A percentile compares a stretch with the other conserved stretches of the same genome.
Conservation (phyloP, 2,329 filamentous ascomycete genomes). For the Claviceps sp. region DNA sequence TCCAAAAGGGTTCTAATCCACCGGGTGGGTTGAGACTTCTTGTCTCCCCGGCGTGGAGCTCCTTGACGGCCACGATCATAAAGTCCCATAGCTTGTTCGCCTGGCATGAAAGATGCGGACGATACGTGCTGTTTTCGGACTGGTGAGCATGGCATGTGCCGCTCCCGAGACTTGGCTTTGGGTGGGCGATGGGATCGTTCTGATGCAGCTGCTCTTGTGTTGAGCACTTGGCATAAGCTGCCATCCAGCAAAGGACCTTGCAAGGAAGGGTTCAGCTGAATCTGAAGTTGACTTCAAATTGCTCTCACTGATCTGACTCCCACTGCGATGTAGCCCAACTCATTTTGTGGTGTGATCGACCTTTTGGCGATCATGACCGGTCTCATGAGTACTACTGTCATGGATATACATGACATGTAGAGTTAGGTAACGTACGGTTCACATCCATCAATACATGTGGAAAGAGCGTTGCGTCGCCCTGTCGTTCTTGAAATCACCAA, state of each 20-base stretch:
- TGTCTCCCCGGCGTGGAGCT: slow-evolving; percentile 11
- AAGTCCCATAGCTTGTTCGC: slow-evolving; percentile 9
- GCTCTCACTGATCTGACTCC: slow-evolving; percentile 5
- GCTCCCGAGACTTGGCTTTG: too few relatives aligned
- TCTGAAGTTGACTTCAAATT: slow-evolving; percentile 10
- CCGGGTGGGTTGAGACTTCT: slow-evolving; percentile 7
- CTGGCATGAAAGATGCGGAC: too few relatives aligned
- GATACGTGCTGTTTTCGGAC: too few relatives aligned
- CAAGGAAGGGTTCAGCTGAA: slow-evolving; percentile 8
- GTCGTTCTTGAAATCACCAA: background rate
- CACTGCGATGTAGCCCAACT: slow-evolving; percentile 1
- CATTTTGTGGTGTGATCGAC: background rate
- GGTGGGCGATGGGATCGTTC: background rate
- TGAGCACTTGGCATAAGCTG: slow-evolving; percentile 9
- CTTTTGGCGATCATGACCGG: too few relatives aligned
- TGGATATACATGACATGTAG: background rate
- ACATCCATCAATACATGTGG: background rate
- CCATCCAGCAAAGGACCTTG: slow-evolving; percentile 10
- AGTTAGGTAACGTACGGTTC: background rate
- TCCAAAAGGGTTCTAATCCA: slow-evolving; percentile 13
- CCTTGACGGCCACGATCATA: slow-evolving; percentile 15
- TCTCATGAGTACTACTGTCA: too few relatives aligned
- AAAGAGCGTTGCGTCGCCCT: background rate
- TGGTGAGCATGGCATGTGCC: too few relatives aligned
- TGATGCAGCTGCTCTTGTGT: slow-evolving; percentile 10